Evolutionary conservation across 139 green algal genomes (phyloP), one percentile per base, ranked within the genome.

Genomic region (Chlamydomonas sp.): DNA sequence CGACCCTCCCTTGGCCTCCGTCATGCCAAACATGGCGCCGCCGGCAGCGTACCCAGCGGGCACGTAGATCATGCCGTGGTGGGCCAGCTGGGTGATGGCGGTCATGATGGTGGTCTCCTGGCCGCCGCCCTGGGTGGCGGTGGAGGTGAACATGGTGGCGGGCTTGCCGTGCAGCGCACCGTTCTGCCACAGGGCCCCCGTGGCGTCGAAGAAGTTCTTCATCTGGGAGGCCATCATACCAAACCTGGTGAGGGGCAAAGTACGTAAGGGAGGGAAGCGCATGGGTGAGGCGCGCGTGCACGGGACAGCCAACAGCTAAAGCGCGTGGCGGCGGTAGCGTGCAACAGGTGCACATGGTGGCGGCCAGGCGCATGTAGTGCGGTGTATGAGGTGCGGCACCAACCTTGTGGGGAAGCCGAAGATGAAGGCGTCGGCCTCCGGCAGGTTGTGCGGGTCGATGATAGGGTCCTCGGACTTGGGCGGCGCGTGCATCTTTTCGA

Each of bases 61-160:
- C 63, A 98, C 95, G 81, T 90, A 98, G 85, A 98, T 95, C 94
- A 98, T 98, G 86, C 96, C 96, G 72, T 98, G 96, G 88, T 97
- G 94, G 5, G 90, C 91, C 59, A 97, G 87, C 85, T 97, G 93
- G n/a, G 90, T 94, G 31, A 98, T 77, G 1, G 84, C 84, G 18
- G 94, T 95, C 71, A 95, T 76, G 68, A 94, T 84, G 59, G 95
- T 97, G 9, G 91, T 95, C 91, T 97, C 95, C 90, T 96, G 94
- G n/a, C 95, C 96, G n/a, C 96, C 94, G 58, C 94, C 94, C 90
- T 96, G 96, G 8, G 85, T 94, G 66, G 90, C 90, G 15, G 88
- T 93, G 59, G 80, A 91, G 79, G 90, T 93, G 88, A 95, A 95
- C 10, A 95, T 79, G 59, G 75, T 66, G 49, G 90, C 91, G 1